phyloP scores from a whole-genome alignment of 306 rosid genomes.

The Pyrus betulifolia region DNA sequence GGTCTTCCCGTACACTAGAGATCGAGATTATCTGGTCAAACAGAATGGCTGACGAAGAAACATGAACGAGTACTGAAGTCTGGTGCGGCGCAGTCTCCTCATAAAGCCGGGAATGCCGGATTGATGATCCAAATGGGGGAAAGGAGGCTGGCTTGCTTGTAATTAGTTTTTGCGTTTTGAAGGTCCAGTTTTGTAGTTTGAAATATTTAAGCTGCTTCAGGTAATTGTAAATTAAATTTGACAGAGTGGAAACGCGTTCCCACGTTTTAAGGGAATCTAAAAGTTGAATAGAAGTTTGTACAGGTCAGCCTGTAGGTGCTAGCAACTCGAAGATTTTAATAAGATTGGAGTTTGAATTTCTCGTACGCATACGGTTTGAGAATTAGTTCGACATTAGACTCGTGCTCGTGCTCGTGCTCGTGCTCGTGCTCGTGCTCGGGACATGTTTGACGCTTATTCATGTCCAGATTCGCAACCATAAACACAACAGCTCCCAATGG shows the following conservation, averaged over 20 bases:
- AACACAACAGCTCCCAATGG: not conserved
- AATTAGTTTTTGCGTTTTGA: constrained; percentile 32
- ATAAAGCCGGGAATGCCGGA: not conserved
- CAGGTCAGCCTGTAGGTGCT: constrained; percentile 46
- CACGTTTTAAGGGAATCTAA: constrained; percentile 27
- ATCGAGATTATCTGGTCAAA: constrained; percentile 95
- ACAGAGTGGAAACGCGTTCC: constrained; percentile 32
- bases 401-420: no score
- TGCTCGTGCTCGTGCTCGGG: no score
- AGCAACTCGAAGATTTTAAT: constrained; percentile 30
- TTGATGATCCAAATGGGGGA: not conserved
- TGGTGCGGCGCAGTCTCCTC: not conserved
- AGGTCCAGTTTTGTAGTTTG: constrained; percentile 65
- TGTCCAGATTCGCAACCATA: not conserved
- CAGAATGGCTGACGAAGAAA: constrained; percentile 58
- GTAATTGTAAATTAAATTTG: constrained; percentile 60
- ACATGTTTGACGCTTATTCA: no score
- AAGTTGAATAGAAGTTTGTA: constrained; percentile 54
- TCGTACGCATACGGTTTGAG: no score
- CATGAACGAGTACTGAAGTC: constrained; percentile 19
- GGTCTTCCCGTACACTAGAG: constrained; percentile 81
- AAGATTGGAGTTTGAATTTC: constrained; percentile 4
- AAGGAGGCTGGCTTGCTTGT: constrained; percentile 34
- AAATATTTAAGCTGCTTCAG: constrained; percentile 37
- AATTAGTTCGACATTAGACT: not conserved